Conservation (phyloP, 345 rosid species). For the Reutealis trisperma region DNA sequence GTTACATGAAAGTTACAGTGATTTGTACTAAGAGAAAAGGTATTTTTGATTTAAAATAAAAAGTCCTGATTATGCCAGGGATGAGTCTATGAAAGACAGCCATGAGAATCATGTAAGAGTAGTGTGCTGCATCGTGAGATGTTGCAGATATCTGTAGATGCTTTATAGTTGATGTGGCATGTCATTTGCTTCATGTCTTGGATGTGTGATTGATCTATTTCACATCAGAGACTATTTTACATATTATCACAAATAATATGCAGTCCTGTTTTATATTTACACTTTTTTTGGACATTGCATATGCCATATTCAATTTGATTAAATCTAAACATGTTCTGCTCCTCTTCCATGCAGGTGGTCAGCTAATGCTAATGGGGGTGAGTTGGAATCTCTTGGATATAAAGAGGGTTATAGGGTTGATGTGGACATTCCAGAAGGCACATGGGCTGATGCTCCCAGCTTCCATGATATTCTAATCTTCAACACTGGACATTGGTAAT, state of each 20-base stretch:
- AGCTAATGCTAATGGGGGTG: slow-evolving; percentile 62
- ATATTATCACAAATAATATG: neutral
- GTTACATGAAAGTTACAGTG: neutral
- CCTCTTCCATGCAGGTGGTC: slow-evolving; percentile 60
- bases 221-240: neutral
- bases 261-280: neutral
- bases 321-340: neutral
- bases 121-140: neutral
- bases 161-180: neutral
- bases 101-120: neutral
- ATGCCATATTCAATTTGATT: neutral
- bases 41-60: neutral
- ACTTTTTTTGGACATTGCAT: neutral
- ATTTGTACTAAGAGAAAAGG: neutral
- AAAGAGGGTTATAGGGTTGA: slow-evolving; percentile 88
- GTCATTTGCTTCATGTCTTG: neutral
- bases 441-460: slow-evolving; percentile 76
- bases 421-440: slow-evolving; percentile 81
- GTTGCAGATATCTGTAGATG: neutral
- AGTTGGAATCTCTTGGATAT: slow-evolving; percentile 74
- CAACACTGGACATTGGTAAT: slow-evolving; percentile 93
- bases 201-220: neutral
- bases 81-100: neutral
- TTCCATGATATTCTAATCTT: slow-evolving; percentile 78
- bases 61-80: neutral